A percentile compares a stretch with the other conserved stretches of the same genome.
phyloP scores from a whole-genome alignment of 495 filamentous ascomycete genomes.

The Cercophora sp. region DNA sequence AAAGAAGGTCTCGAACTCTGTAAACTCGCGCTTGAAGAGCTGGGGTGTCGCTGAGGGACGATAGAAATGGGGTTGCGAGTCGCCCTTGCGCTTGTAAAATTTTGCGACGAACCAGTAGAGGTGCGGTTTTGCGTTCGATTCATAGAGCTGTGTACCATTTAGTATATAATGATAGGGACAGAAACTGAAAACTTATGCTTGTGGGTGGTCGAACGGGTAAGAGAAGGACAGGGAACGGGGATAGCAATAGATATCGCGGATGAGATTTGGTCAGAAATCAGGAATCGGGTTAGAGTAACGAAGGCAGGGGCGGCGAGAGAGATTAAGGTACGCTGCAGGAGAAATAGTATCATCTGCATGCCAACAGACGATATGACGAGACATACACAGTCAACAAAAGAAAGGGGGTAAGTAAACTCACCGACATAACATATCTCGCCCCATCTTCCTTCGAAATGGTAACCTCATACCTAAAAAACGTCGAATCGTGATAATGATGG shows the following conservation, averaged over 20 bases:
- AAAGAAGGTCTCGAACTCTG: constrained; percentile 55
- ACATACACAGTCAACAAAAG: background rate
- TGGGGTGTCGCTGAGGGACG: constrained; percentile 22
- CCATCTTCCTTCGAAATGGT: constrained; percentile 27
- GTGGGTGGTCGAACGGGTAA: too few relatives aligned
- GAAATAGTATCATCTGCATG: too few relatives aligned
- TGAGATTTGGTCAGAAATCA: too few relatives aligned
- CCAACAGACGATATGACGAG: too few relatives aligned
- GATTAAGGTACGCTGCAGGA: too few relatives aligned
- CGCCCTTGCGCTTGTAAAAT: constrained; percentile 29
- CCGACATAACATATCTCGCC: constrained; percentile 30
- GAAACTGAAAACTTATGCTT: background rate
- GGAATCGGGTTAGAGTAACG: too few relatives aligned
- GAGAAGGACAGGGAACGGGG: too few relatives aligned
- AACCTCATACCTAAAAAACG: constrained; percentile 33
- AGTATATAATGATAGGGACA: background rate
- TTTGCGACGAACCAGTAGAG: constrained; percentile 40
- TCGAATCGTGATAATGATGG: constrained; percentile 30
- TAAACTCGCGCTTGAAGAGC: constrained; percentile 33
- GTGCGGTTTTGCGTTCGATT: constrained; percentile 40
- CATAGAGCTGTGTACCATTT: constrained; percentile 31
- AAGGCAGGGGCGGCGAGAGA: too few relatives aligned
- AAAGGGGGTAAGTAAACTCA: constrained; percentile 20
- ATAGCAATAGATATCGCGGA: too few relatives aligned
- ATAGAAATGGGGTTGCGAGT: constrained; percentile 22